A percentile compares a stretch with the other conserved stretches of the same genome.
Evolutionary conservation across 2,329 filamentous ascomycete species (phyloP).

Genomic region (Pseudocercospora pini-densiflorae): DNA sequence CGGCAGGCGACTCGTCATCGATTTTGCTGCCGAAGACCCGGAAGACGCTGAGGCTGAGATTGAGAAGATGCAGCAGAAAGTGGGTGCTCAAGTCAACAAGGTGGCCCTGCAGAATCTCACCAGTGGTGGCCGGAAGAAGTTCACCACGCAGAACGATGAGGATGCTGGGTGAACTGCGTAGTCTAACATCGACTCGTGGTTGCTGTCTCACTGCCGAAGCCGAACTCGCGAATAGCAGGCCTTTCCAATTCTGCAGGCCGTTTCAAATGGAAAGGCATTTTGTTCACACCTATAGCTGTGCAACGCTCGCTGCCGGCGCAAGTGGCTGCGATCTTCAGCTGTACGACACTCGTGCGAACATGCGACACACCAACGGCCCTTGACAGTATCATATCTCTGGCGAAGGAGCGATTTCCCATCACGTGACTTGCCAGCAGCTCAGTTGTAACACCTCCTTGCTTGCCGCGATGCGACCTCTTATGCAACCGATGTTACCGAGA

Average conservation of each 20-base stretch:
- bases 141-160: slow-evolving; percentile 55
- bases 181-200: background rate
- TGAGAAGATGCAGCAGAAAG: slow-evolving; percentile 95
- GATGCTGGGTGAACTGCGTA: slow-evolving; percentile 20
- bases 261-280: background rate
- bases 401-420: background rate
- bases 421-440: background rate
- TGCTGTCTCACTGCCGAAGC: background rate
- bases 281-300: background rate
- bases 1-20: slow-evolving; percentile 84
- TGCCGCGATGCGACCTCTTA: slow-evolving; percentile 28
- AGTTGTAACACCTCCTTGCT: slow-evolving; percentile 27
- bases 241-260: background rate
- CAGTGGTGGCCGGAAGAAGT: slow-evolving; percentile 80
- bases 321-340: background rate
- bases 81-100: slow-evolving; percentile 86
- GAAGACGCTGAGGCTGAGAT: slow-evolving; percentile 96
- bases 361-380: background rate
- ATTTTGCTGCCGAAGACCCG: slow-evolving; percentile 87
- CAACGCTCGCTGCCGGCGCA: background rate
- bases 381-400: background rate
- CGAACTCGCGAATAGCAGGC: background rate
- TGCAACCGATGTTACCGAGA: slow-evolving; percentile 29
- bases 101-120: slow-evolving; percentile 88
- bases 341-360: slow-evolving; percentile 2